These are phyloP conservation scores for Coniferiporia weirii DNA, from an alignment of 1,284 basidiomycete genomes.

Conservation along the genomic window DNA sequence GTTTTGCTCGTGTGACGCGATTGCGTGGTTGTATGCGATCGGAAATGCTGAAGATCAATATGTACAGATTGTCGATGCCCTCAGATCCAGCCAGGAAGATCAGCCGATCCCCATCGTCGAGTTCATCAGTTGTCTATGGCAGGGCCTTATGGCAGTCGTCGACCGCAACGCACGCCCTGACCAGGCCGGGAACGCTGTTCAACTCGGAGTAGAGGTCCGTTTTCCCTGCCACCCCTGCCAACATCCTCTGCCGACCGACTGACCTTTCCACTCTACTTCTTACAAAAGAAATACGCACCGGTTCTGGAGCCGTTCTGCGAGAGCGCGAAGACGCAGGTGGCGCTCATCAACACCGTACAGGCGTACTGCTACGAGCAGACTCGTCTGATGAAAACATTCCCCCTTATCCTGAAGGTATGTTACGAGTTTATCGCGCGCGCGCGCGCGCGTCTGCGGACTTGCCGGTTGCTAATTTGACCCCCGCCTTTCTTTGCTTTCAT, in stretches of 20 bases:
- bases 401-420: constrained; percentile 83
- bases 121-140: constrained; percentile 86
- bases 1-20: background rate
- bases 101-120: constrained; percentile 76
- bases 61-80: constrained; percentile 63
- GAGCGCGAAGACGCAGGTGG: constrained; percentile 84
- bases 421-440: too few species aligned
- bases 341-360: constrained; percentile 90
- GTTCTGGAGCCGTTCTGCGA: constrained; percentile 87
- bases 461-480: background rate
- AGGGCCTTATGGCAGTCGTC: constrained; percentile 79
- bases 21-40: background rate
- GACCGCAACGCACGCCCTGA: constrained; percentile 88
- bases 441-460: too few species aligned
- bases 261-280: background rate
- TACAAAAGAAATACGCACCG: constrained; percentile 67
- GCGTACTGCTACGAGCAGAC: constrained; percentile 94
- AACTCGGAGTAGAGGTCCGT: constrained; percentile 78
- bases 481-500: constrained; percentile 4
- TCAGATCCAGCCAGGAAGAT: constrained; percentile 67
- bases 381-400: constrained; percentile 89
- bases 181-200: constrained; percentile 80
- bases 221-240: background rate
- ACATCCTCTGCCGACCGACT: constrained; percentile 2
- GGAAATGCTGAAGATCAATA: background rate